Conservation (phyloP, 176 grass and related monocot species). For the Oryza meyeriana region DNA sequence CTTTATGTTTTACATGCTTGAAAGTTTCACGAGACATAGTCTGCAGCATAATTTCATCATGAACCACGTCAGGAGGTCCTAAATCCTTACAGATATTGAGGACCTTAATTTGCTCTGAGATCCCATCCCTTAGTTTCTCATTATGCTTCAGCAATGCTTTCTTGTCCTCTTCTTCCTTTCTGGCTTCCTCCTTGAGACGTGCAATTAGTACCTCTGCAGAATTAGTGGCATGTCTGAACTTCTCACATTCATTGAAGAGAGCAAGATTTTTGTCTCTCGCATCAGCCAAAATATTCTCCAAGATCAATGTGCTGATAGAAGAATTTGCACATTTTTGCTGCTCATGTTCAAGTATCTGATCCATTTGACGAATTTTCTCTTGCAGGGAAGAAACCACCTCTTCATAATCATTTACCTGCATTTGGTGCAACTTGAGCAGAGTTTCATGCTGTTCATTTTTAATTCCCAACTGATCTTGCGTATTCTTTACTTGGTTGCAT, state of each 20-base stretch:
- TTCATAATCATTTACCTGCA: constrained; percentile 36
- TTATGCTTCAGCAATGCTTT: constrained; percentile 35
- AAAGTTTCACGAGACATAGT: constrained; percentile 36
- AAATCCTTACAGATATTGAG: constrained; percentile 44
- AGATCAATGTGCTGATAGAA: constrained; percentile 49
- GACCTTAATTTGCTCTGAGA: constrained; percentile 40
- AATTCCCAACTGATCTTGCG: constrained; percentile 52
- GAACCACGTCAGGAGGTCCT: constrained; percentile 30
- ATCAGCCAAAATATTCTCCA: constrained; percentile 59
- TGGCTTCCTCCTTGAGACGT: constrained; percentile 46
- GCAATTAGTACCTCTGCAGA: constrained; percentile 39
- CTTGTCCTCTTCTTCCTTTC: constrained; percentile 35
- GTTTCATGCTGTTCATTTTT: constrained; percentile 51
- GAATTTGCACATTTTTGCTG: constrained; percentile 37
- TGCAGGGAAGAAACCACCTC: constrained; percentile 46
- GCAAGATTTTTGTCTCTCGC: constrained; percentile 39
- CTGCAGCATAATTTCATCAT: constrained; percentile 56
- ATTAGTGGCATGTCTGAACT: constrained; percentile 38
- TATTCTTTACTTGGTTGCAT: constrained; percentile 41
- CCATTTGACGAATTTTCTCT: constrained; percentile 40
- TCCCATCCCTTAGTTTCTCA: constrained; percentile 44
- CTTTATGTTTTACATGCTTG: constrained; percentile 47
- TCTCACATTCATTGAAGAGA: constrained; percentile 45
- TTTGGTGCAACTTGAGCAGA: constrained; percentile 41
- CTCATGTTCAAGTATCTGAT: constrained; percentile 47